phyloP scores from a whole-genome alignment of 2,329 filamentous ascomycete genomes.

The Colletotrichum zoysiae region DNA sequence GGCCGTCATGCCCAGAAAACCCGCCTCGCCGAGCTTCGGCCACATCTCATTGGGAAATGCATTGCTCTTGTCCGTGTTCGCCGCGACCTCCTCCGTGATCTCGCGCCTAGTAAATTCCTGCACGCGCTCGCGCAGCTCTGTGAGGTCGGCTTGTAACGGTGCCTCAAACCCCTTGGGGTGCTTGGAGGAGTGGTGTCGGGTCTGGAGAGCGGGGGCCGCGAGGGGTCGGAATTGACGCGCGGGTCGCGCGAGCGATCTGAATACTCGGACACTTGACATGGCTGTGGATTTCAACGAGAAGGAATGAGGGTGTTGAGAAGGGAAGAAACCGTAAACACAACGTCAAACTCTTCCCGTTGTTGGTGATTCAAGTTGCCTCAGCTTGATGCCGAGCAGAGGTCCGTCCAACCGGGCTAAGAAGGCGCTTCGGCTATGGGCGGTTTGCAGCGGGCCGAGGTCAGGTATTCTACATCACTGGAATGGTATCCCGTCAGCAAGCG shows the following conservation, averaged over 20 bases:
- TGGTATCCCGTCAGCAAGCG: slow-evolving; percentile 42
- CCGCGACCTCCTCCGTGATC: slow-evolving; percentile 85
- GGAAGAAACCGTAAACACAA: slow-evolving; percentile 18
- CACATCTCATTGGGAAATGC: slow-evolving; percentile 93
- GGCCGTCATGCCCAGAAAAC: slow-evolving; percentile 91
- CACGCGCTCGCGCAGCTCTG: slow-evolving; percentile 85
- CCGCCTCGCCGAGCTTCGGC: slow-evolving; percentile 91
- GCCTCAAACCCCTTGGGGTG: slow-evolving; percentile 74
- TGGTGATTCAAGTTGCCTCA: slow-evolving; percentile 34
- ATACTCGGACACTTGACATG: slow-evolving; percentile 58
- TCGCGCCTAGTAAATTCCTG: slow-evolving; percentile 92
- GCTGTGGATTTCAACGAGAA: slow-evolving; percentile 3
- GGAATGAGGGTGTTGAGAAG: background rate
- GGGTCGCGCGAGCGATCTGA: slow-evolving; percentile 53
- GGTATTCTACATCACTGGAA: slow-evolving; percentile 41
- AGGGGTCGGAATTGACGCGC: slow-evolving; percentile 45
- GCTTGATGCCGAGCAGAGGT: slow-evolving; percentile 41
- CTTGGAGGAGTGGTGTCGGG: slow-evolving; percentile 66
- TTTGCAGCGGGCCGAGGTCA: slow-evolving; percentile 55
- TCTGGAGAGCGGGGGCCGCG: slow-evolving; percentile 54
- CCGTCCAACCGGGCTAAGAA: slow-evolving; percentile 41
- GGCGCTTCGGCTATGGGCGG: slow-evolving; percentile 57
- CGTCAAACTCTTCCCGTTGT: slow-evolving; percentile 10
- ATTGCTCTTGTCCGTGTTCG: slow-evolving; percentile 86
- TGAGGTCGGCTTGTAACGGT: slow-evolving; percentile 78